phyloP scores from a whole-genome alignment of 345 rosid genomes.

The Gossypioides kirkii region DNA sequence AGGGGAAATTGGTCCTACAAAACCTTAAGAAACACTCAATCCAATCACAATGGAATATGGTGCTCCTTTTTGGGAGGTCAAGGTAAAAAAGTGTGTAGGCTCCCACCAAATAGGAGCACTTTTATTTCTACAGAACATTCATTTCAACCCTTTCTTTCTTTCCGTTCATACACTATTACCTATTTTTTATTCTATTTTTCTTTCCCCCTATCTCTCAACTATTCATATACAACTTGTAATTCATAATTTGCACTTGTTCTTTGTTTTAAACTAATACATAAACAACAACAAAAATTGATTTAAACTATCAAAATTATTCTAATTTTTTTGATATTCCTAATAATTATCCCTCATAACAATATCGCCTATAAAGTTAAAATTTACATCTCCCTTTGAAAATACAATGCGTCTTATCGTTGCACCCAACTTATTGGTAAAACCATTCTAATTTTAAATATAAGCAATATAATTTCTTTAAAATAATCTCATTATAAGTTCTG shows the following conservation, averaged over 20 bases:
- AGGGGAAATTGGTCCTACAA: constrained; percentile 20
- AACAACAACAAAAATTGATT: no score
- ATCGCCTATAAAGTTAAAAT: no score
- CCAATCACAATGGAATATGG: constrained; percentile 30
- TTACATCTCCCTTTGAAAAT: no score
- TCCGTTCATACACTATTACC: not conserved
- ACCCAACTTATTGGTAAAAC: no score
- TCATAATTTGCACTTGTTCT: no score
- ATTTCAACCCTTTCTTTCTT: not conserved
- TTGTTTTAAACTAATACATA: no score
- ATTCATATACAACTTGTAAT: not conserved
- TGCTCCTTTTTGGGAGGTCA: constrained; percentile 30
- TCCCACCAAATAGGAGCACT: constrained; percentile 27
- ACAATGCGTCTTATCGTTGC: no score
- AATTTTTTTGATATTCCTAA: no score
- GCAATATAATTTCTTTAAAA: no score
- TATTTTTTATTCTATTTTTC: not conserved
- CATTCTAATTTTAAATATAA: no score
- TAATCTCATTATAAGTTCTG: no score
- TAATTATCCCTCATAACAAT: fast-evolving
- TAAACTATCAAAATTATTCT: no score
- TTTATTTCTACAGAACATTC: not conserved
- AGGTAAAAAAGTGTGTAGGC: constrained; percentile 28
- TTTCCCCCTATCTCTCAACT: not conserved
- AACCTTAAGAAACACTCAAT: constrained; percentile 24